Evolutionary conservation across 2,329 filamentous ascomycete species (phyloP).

Genomic region (Cyphellophora europaea): DNA sequence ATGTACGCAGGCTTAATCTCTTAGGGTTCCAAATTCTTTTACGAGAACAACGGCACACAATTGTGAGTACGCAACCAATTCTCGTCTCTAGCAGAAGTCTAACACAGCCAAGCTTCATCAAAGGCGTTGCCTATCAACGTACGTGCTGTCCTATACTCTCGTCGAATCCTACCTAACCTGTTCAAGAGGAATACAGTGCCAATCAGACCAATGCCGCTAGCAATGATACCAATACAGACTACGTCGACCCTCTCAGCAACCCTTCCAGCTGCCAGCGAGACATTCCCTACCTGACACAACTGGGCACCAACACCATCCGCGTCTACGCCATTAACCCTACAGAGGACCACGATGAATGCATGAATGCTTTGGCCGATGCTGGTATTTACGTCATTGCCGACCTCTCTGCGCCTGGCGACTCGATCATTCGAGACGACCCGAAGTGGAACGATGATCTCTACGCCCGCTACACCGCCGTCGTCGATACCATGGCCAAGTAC

Average conservation of each 20-base stretch:
- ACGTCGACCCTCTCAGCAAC: slow-evolving; percentile 76
- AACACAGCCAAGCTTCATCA: too few species aligned
- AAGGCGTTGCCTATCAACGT: slow-evolving; percentile 93
- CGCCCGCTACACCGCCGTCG: slow-evolving; percentile 69
- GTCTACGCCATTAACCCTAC: slow-evolving; percentile 86
- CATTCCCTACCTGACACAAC: slow-evolving; percentile 66
- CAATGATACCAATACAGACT: slow-evolving; percentile 44
- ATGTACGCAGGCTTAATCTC: too few species aligned
- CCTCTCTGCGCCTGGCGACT: slow-evolving; percentile 68
- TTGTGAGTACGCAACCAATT: too few species aligned
- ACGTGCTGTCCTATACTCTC: too few species aligned
- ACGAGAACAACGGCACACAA: slow-evolving; percentile 67
- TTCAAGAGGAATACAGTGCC: slow-evolving; percentile 46
- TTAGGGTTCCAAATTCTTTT: slow-evolving; percentile 86
- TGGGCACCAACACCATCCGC: slow-evolving; percentile 86
- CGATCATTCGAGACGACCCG: slow-evolving; percentile 75
- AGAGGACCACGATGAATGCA: slow-evolving; percentile 70
- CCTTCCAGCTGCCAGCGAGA: slow-evolving; percentile 67
- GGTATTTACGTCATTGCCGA: slow-evolving; percentile 96
- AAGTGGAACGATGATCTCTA: slow-evolving; percentile 72
- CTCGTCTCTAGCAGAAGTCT: too few species aligned
- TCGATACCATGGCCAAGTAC: slow-evolving; percentile 75
- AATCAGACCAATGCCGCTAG: slow-evolving; percentile 27
- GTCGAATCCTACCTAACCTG: too few species aligned
- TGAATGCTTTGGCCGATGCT: slow-evolving; percentile 69